Evolutionary conservation across 176 grass and related monocot genomes (phyloP).

Genomic region (Oryza meyeriana): DNA sequence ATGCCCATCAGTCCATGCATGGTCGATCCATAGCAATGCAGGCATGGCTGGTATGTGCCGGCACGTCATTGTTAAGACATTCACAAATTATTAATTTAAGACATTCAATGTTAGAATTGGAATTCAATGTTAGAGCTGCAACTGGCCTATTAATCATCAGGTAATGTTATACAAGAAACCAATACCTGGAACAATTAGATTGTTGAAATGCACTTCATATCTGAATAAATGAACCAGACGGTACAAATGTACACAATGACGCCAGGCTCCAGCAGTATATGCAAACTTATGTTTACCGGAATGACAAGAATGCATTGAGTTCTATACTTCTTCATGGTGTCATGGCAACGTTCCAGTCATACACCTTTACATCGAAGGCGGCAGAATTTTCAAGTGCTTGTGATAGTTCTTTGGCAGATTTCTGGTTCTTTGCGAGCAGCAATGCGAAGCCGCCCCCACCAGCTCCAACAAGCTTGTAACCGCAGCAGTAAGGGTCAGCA

Average conservation of each 20-base stretch:
- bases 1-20: neutral
- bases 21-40: neutral
- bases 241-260: neutral
- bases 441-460: constrained; percentile 82
- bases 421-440: constrained; percentile 54
- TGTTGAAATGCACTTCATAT: neutral
- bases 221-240: neutral
- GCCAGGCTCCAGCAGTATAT: neutral
- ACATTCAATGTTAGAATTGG: too few species aligned
- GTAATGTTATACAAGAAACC: neutral
- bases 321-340: constrained; percentile 5
- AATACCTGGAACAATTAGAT: neutral
- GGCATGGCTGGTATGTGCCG: neutral
- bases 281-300: neutral
- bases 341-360: constrained; percentile 62
- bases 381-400: constrained; percentile 31
- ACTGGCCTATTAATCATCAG: neutral
- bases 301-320: neutral
- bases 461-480: constrained; percentile 91
- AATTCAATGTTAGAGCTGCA: too few species aligned
- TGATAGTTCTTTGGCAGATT: constrained; percentile 41
- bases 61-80: neutral
- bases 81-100: neutral
- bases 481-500: constrained; percentile 69
- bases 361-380: constrained; percentile 64